Conservation (phyloP, 2,329 filamentous ascomycete genomes). For the Cladosporium oxysporum region DNA sequence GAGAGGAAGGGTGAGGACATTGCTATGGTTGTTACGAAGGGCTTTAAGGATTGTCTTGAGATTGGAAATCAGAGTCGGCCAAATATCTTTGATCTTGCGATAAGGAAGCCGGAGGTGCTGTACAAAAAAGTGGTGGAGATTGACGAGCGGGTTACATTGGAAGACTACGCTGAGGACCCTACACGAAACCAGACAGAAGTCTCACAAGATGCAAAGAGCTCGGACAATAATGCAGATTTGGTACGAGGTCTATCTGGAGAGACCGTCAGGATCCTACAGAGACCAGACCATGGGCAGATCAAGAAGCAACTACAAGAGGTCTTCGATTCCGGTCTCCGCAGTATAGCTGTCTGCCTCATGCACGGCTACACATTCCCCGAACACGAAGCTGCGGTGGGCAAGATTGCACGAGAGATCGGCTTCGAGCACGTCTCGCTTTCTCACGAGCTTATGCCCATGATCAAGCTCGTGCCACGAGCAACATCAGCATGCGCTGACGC, state of each 20-base stretch:
- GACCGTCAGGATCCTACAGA: constrained; percentile 67
- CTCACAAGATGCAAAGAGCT: constrained; percentile 44
- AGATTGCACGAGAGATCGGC: constrained; percentile 75
- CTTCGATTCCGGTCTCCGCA: constrained; percentile 70
- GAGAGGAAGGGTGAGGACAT: constrained; percentile 89
- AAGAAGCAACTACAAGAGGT: constrained; percentile 64
- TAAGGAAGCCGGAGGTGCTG: constrained; percentile 81
- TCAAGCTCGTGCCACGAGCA: constrained; percentile 74
- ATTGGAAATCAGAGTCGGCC: constrained; percentile 92
- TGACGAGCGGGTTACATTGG: constrained; percentile 84
- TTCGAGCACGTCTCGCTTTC: constrained; percentile 81
- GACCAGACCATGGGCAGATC: constrained; percentile 61
- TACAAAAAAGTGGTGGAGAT: constrained; percentile 87
- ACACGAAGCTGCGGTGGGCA: constrained; percentile 77
- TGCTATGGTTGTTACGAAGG: constrained; percentile 81
- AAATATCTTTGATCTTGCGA: constrained; percentile 87
- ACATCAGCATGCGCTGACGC: constrained; percentile 79
- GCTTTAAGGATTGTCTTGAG: constrained; percentile 82
- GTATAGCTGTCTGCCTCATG: constrained; percentile 87
- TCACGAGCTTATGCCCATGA: constrained; percentile 84
- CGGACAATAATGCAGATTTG: constrained; percentile 51
- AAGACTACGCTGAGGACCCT: constrained; percentile 90
- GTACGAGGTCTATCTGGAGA: constrained; percentile 74
- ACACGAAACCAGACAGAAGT: constrained; percentile 60
- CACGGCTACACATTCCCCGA: constrained; percentile 89